Evolutionary conservation across 2,329 filamentous ascomycete species (phyloP), one percentile per base, ranked within the genome.

Genomic region (Ophiostoma sp.): DNA sequence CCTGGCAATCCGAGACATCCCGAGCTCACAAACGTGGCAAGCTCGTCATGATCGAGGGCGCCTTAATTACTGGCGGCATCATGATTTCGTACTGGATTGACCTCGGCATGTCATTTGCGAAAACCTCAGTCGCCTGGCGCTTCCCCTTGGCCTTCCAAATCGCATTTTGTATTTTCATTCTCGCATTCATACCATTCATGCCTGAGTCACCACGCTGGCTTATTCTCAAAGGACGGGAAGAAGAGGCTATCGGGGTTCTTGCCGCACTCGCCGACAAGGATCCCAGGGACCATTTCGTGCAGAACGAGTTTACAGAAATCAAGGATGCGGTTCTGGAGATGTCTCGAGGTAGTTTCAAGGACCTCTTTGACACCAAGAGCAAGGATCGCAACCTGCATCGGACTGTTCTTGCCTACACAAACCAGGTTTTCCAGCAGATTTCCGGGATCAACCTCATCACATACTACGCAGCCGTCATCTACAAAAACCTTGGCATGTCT

Each of bases 241-340:
- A 81, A 6, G 82, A 84, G 71, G 82, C 82, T 1, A 73, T 77
- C 0, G 78, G 79, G 27, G 80, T 84, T 3, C 78, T 85, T 3
- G 78, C 81, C 20, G 80, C 80, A 1, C 75, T 84, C 4, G 75
- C 76, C 4, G 79, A 82, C 68, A 72, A 73, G 3, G 75, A 81
- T 4, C 72, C 81, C 7, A 81, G 88, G 31, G 81, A 86, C 71
- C 81, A 81, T 23, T 80, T 85, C 68, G 84, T 89, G n/a, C 79
- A 84, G 54, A 79, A 84, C 44, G 86, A 90, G 76, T 80, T 82
- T 69, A 69, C 75, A 3, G 79, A 80, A 54, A 84, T 84, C 73
- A 86, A 86, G 74, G 85, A 89, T 69, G 87, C 90, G 0, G 88
- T 91, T n/a, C 79, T 87, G n/a, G 90, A 93, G 76, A 80, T 74